Evolutionary conservation across 352 stramenopile species (phyloP).

Genomic region (Blastocystis sp.): DNA sequence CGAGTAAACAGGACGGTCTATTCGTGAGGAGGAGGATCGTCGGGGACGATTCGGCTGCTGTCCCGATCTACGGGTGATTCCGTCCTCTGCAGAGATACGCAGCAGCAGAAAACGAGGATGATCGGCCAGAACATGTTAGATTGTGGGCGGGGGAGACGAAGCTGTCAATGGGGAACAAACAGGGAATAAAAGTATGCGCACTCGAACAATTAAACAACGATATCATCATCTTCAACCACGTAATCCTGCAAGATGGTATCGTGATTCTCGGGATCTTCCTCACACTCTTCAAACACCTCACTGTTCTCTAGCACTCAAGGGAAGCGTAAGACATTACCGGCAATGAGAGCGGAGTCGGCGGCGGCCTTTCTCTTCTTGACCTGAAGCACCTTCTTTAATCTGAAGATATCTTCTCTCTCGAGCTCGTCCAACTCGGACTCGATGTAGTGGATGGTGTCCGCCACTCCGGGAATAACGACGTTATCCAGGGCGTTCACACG

Average conservation of each 20-base stretch:
- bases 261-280: constrained; percentile 76
- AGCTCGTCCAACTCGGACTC: constrained; percentile 95
- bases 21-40: background rate
- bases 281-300: constrained; percentile 60
- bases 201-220: constrained; percentile 77
- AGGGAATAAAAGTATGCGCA: constrained; percentile 48
- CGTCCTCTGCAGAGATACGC: background rate
- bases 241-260: constrained; percentile 80
- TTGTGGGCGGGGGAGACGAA: constrained; percentile 11
- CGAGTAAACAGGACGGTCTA: background rate
- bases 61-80: background rate
- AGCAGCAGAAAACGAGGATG: constrained; percentile 28
- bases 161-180: constrained; percentile 61
- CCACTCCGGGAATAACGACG: constrained; percentile 97
- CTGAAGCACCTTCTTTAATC: constrained; percentile 94
- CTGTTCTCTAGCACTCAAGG: constrained; percentile 12
- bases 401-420: constrained; percentile 92
- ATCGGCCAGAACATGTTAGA: background rate
- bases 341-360: constrained; percentile 78
- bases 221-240: constrained; percentile 80
- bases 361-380: constrained; percentile 91
- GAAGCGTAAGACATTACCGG: constrained; percentile 78
- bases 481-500: constrained; percentile 99
- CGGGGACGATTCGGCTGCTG: background rate
- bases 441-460: constrained; percentile 95